These are phyloP conservation scores for Neurospora crassa DNA, from an alignment of 2,329 filamentous ascomycete species.

Conservation along the genomic window DNA sequence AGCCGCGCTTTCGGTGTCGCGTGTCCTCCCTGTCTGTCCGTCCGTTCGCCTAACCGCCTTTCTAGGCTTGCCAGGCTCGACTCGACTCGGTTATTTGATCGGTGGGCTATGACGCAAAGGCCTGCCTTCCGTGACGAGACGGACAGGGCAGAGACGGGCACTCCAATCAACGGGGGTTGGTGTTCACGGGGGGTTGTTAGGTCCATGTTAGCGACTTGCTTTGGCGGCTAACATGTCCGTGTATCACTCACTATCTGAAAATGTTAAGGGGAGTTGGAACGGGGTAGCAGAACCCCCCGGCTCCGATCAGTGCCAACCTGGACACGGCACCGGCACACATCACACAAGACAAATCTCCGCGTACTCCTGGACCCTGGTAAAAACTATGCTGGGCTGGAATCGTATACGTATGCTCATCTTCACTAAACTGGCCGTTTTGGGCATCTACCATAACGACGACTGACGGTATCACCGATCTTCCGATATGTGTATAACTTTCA, in stretches of 20 bases:
- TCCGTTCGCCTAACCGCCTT: not conserved
- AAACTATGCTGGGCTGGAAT: not conserved
- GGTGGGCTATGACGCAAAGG: not conserved
- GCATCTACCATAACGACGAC: not conserved
- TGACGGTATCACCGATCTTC: not conserved
- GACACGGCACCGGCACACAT: not conserved
- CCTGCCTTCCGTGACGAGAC: not conserved
- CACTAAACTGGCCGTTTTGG: not conserved
- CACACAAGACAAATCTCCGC: not conserved
- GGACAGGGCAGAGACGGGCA: not conserved
- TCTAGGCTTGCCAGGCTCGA: not conserved
- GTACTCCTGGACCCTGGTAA: not conserved
- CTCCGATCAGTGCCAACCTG: not conserved
- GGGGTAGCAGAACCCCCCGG: not conserved
- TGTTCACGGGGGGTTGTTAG: not conserved
- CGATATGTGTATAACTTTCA: not conserved
- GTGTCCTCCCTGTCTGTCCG: not conserved
- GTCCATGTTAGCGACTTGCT: not conserved
- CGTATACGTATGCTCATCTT: not conserved
- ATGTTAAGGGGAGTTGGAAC: not conserved
- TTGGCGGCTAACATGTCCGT: not conserved
- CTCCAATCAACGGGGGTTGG: not conserved
- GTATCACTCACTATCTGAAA: too few relatives aligned
- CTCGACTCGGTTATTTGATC: not conserved
- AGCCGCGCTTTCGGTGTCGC: not conserved